Percentiles rank a stretch among this genome's conserved stretches.
These are phyloP conservation scores for Naegleria fowleri DNA, from an alignment of 208 protist species.

Conservation along the genomic window DNA sequence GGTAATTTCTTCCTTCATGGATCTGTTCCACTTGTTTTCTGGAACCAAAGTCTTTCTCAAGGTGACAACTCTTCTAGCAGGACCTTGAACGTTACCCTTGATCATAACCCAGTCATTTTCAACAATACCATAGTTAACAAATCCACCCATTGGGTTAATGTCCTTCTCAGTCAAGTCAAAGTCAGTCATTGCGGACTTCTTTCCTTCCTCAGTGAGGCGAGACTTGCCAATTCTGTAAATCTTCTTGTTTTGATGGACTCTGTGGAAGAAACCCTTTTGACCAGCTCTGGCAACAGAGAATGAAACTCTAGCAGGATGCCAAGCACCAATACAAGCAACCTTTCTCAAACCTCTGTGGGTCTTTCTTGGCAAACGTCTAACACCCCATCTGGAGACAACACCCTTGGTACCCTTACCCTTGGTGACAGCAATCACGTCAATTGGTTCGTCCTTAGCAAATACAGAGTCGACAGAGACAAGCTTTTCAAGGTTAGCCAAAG, in stretches of 20 bases:
- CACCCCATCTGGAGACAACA: constrained; percentile 95
- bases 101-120: constrained; percentile 96
- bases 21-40: constrained; percentile 57
- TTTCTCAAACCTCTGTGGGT: constrained; percentile 98
- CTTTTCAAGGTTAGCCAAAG: constrained; percentile 89
- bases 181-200: constrained; percentile 80
- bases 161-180: constrained; percentile 96
- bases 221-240: constrained; percentile 92
- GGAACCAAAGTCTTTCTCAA: constrained; percentile 91
- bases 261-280: constrained; percentile 98
- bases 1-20: constrained; percentile 79
- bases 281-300: constrained; percentile 96
- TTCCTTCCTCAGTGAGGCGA: constrained; percentile 48
- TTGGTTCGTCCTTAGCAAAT: constrained; percentile 90
- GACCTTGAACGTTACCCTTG: constrained; percentile 86
- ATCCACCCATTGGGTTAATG: constrained; percentile 99
- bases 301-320: constrained; percentile 94
- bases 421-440: constrained; percentile 93
- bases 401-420: constrained; percentile 97
- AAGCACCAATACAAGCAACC: constrained; percentile 98
- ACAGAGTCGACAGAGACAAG: constrained; percentile 82
- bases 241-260: constrained; percentile 99
- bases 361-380: constrained; percentile 93
- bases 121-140: constrained; percentile 96
- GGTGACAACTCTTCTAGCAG: constrained; percentile 93